Conservation (phyloP, 2,329 filamentous ascomycete species). For the Pseudogymnoascus sp. region DNA sequence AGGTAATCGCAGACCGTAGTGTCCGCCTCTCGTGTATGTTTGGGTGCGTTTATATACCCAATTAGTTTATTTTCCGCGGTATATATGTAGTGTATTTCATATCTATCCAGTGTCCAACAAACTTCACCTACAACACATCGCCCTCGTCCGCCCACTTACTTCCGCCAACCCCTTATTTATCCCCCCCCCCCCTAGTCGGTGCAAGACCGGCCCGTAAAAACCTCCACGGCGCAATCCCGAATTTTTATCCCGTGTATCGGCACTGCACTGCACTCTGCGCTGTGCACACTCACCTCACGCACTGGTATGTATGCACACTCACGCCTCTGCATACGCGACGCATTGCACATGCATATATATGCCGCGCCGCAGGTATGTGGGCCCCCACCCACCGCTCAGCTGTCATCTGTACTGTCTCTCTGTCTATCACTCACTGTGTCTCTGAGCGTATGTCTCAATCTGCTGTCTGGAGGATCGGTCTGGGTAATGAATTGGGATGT, state of each 20-base stretch:
- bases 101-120: background rate
- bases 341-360: background rate
- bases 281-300: background rate
- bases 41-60: background rate
- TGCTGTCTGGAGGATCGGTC: no score
- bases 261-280: background rate
- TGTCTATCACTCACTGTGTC: background rate
- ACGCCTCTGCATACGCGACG: background rate
- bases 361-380: background rate
- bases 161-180: no score
- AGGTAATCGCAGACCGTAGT: no score
- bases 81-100: background rate
- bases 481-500: no score
- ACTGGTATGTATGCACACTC: background rate
- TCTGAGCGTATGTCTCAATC: no score
- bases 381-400: background rate
- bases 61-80: background rate
- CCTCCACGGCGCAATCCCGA: background rate
- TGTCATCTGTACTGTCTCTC: background rate
- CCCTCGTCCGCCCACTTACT: no score
- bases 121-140: no score
- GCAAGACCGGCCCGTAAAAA: background rate
- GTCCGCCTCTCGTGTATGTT: background rate
- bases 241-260: background rate
- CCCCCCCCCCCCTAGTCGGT: no score